Conservation (phyloP, 768 basidiomycete species). For the Gelatoporia subvermispora region DNA sequence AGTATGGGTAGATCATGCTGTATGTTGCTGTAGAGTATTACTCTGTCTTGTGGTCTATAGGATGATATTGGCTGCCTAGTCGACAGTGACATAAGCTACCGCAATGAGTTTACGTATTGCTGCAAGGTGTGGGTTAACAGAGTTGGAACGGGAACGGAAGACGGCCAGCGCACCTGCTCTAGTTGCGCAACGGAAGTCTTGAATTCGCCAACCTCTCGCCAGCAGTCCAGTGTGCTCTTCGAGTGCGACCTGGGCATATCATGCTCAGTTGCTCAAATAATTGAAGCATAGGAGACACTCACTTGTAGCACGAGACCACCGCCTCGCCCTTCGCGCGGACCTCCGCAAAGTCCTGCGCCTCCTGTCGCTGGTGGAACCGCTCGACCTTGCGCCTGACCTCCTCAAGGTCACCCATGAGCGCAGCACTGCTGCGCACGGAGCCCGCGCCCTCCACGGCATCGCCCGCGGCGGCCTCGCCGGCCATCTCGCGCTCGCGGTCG, state of each 20-base stretch:
- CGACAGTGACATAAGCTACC: constrained; percentile 14
- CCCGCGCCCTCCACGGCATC: constrained; percentile 29
- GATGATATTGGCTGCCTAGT: background rate
- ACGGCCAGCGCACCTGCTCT: constrained; percentile 51
- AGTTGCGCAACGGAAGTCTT: constrained; percentile 61
- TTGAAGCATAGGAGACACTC: constrained; percentile 20
- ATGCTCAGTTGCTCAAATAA: background rate
- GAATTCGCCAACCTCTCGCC: constrained; percentile 67
- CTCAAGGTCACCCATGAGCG: constrained; percentile 70
- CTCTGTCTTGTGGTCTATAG: too few species aligned
- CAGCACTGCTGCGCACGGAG: constrained; percentile 51
- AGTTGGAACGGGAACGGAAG: background rate
- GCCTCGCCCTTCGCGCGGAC: constrained; percentile 55
- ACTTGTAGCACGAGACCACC: constrained; percentile 76
- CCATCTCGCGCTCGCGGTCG: constrained; percentile 61
- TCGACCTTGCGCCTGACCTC: constrained; percentile 71
- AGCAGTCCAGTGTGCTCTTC: constrained; percentile 63
- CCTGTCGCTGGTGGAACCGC: constrained; percentile 54
- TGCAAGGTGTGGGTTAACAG: constrained; percentile 23
- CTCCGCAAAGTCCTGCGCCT: constrained; percentile 48
- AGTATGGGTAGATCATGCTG: too few species aligned
- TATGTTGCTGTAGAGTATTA: too few species aligned
- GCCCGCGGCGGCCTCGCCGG: constrained; percentile 34
- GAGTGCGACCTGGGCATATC: constrained; percentile 32
- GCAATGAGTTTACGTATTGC: constrained; percentile 58